These are phyloP conservation scores for Tylopilus felleus DNA, from an alignment of 768 basidiomycete genomes.

Conservation along the genomic window DNA sequence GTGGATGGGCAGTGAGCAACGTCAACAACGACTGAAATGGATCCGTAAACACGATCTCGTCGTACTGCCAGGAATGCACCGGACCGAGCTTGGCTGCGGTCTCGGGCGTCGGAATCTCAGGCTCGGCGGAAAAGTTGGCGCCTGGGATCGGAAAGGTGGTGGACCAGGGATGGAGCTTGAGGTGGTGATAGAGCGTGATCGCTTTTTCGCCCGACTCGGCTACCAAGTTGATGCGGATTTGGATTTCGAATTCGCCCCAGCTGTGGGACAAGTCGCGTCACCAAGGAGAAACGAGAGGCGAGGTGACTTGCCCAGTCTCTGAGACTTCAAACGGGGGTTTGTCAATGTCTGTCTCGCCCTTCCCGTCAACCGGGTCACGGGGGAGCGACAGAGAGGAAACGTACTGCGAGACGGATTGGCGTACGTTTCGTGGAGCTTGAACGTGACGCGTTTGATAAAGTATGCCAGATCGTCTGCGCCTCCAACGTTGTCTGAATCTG, in stretches of 20 bases:
- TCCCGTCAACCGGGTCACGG: neutral
- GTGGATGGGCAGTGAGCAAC: slow-evolving; percentile 75
- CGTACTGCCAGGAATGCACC: slow-evolving; percentile 98
- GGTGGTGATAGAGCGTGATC: slow-evolving; percentile 82
- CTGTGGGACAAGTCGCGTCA: slow-evolving; percentile 32
- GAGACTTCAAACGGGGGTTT: slow-evolving; percentile 93
- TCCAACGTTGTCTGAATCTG: slow-evolving; percentile 75
- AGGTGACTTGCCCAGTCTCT: slow-evolving; percentile 75
- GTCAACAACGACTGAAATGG: slow-evolving; percentile 86
- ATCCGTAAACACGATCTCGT: slow-evolving; percentile 95
- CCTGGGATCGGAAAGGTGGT: slow-evolving; percentile 30
- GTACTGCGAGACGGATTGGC: slow-evolving; percentile 84
- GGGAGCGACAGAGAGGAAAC: slow-evolving; percentile 19
- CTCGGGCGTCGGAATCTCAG: slow-evolving; percentile 65
- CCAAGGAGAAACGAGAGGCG: neutral
- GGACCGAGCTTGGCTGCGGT: slow-evolving; percentile 65
- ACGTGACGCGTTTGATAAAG: slow-evolving; percentile 93
- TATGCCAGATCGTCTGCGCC: slow-evolving; percentile 88
- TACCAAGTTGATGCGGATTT: slow-evolving; percentile 87
- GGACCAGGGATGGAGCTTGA: slow-evolving; percentile 93
- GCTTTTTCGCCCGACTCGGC: slow-evolving; percentile 90
- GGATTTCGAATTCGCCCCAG: slow-evolving; percentile 99
- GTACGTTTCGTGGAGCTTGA: slow-evolving; percentile 98
- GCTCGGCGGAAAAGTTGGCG: slow-evolving; percentile 51
- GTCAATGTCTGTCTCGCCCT: slow-evolving; percentile 62